Evolutionary conservation across 2,329 filamentous ascomycete species (phyloP).

Genomic region (Cytospora schulzeri): DNA sequence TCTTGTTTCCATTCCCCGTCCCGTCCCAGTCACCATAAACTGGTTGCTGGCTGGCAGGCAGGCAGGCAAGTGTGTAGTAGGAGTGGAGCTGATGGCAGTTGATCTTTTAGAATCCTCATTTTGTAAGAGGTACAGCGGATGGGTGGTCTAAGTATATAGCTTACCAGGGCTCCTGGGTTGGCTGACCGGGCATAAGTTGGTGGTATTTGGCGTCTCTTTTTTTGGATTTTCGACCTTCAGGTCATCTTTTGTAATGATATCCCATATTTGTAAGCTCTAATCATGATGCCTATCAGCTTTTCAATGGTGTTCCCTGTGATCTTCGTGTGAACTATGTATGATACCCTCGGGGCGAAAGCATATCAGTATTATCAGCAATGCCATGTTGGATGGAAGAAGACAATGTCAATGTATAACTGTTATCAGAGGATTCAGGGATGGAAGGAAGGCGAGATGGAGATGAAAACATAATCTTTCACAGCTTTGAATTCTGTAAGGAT

Average conservation of each 20-base stretch:
- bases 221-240: not conserved
- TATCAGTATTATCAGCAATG: too few relatives aligned
- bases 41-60: too few relatives aligned
- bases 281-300: not conserved
- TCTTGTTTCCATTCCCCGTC: too few relatives aligned
- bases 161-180: not conserved
- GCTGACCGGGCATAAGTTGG: not conserved
- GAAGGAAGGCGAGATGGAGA: too few relatives aligned
- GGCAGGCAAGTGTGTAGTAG: not conserved
- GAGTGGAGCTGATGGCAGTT: not conserved
- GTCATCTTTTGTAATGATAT: slow-evolving; percentile 12
- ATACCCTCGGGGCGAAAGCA: too few relatives aligned
- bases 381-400: too few relatives aligned
- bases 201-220: not conserved
- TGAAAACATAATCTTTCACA: too few relatives aligned
- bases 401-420: too few relatives aligned
- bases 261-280: not conserved
- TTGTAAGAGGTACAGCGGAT: not conserved
- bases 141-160: not conserved
- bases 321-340: not conserved
- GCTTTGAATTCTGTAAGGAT: too few relatives aligned
- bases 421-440: too few relatives aligned
- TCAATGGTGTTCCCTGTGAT: not conserved
- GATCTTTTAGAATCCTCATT: not conserved
- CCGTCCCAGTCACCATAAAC: not conserved